Conservation (phyloP, 352 stramenopile species). For the Pythium oligandrum region DNA sequence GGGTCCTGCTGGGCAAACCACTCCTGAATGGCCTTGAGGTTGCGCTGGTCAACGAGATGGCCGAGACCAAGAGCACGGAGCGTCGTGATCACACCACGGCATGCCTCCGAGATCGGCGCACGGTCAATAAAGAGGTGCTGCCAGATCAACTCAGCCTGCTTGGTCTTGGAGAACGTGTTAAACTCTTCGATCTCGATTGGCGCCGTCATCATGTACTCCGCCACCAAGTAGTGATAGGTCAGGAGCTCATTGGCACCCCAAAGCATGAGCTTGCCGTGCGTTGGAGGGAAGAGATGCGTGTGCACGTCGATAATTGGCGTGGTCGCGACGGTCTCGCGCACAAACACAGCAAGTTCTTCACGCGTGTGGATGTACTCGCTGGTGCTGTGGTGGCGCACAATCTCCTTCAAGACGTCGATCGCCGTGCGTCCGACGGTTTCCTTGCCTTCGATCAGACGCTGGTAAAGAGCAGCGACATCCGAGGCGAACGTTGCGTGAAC, state of each 20-base stretch:
- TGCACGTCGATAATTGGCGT: constrained; percentile 80
- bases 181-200: constrained; percentile 71
- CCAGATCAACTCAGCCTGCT: constrained; percentile 89
- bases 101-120: constrained; percentile 88
- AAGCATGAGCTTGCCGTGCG: constrained; percentile 87
- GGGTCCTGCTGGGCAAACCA: constrained; percentile 80
- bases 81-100: constrained; percentile 87
- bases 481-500: constrained; percentile 35
- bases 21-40: constrained; percentile 77
- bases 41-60: constrained; percentile 49
- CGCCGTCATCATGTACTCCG: constrained; percentile 91
- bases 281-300: constrained; percentile 91
- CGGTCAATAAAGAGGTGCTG: constrained; percentile 87
- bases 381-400: constrained; percentile 31
- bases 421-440: constrained; percentile 18
- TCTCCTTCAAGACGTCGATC: constrained; percentile 29
- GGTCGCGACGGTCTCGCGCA: constrained; percentile 29
- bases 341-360: constrained; percentile 28
- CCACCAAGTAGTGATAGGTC: constrained; percentile 95
- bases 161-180: constrained; percentile 67
- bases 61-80: constrained; percentile 73
- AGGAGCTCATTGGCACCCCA: constrained; percentile 93
- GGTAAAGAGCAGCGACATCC: constrained; percentile 46
- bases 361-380: constrained; percentile 30
- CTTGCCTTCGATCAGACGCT: constrained; percentile 42